A percentile compares a stretch with the other conserved stretches of the same genome.
Evolutionary conservation across 139 green algal species (phyloP).

Genomic region (Chlamydomonas applanata): DNA sequence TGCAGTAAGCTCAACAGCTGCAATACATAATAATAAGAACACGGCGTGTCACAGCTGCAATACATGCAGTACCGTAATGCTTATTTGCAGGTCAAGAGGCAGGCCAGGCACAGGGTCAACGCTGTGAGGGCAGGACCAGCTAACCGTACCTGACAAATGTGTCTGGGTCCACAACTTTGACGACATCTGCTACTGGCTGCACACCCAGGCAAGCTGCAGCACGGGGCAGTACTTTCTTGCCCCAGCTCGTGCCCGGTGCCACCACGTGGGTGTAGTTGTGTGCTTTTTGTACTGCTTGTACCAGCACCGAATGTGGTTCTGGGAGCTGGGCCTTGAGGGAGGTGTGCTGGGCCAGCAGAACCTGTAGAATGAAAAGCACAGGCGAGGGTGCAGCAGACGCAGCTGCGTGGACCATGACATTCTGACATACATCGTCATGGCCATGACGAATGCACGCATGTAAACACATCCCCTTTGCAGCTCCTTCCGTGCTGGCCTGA

Average conservation of each 20-base stretch:
- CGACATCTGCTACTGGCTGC: conserved; percentile 80
- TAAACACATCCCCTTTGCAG: too few species aligned
- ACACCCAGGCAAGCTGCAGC: conserved; percentile 78
- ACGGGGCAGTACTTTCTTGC: conserved; percentile 82
- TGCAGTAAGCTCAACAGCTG: too few species aligned
- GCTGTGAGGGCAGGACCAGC: neutral
- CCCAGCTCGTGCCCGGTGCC: conserved; percentile 67
- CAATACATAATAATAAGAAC: neutral
- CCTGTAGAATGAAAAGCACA: conserved; percentile 36
- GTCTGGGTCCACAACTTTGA: conserved; percentile 48
- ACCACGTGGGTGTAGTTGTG: conserved; percentile 49
- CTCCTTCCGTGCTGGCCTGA: too few species aligned
- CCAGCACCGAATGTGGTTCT: conserved; percentile 43
- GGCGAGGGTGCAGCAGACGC: too few species aligned
- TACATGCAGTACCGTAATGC: too few species aligned
- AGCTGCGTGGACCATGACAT: too few species aligned
- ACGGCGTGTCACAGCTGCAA: too few species aligned
- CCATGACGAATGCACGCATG: too few species aligned
- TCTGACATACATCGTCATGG: too few species aligned
- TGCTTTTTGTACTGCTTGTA: conserved; percentile 9
- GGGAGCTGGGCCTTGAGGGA: conserved; percentile 60
- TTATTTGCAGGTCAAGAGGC: too few species aligned
- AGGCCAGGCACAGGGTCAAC: neutral
- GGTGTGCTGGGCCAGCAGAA: conserved; percentile 60
- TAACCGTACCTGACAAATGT: conserved; percentile 67